Percentiles rank a stretch among this genome's conserved stretches.
Evolutionary conservation across 2,329 filamentous ascomycete genomes (phyloP).

Genomic region (Didymella keratinophila): DNA sequence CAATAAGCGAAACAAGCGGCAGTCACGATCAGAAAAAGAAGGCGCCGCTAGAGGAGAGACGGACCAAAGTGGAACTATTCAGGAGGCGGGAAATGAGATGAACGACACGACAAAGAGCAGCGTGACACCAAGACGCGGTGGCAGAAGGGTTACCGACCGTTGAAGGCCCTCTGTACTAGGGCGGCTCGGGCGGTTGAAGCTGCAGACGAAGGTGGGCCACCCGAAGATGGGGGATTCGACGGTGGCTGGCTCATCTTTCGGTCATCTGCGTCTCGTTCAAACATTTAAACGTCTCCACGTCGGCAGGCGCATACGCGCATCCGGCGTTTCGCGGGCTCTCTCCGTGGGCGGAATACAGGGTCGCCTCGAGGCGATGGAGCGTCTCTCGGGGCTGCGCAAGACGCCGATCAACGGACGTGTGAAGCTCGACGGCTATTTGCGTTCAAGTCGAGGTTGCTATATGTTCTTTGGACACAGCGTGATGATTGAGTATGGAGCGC

Average conservation of each 20-base stretch:
- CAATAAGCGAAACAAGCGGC: conserved; percentile 26
- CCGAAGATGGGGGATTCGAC: conserved; percentile 48
- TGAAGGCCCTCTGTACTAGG: conserved; percentile 51
- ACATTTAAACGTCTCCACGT: conserved; percentile 15
- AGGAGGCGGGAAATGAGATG: conserved; percentile 11
- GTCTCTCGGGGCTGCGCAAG: conserved; percentile 9
- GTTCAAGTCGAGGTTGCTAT: background rate
- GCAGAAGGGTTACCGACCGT: conserved; percentile 43
- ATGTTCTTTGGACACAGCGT: background rate
- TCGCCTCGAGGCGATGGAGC: conserved; percentile 1
- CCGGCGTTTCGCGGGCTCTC: conserved; percentile 7
- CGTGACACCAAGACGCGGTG: conserved; percentile 16
- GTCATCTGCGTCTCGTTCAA: conserved; percentile 15
- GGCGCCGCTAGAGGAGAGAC: conserved; percentile 17
- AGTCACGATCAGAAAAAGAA: conserved; percentile 26
- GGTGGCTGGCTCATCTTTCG: conserved; percentile 27
- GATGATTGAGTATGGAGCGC: background rate
- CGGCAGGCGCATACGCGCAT: conserved; percentile 17
- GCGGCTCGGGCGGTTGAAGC: conserved; percentile 40
- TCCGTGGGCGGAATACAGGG: conserved; percentile 2
- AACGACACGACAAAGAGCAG: conserved; percentile 10
- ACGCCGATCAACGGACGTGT: conserved; percentile 1
- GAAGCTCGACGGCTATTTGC: background rate
- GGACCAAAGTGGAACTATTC: background rate
- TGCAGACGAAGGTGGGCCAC: conserved; percentile 39